Base-by-base conservation (phyloP, 1,284 basidiomycete genomes). In the Meripilus lineatus region DNA sequence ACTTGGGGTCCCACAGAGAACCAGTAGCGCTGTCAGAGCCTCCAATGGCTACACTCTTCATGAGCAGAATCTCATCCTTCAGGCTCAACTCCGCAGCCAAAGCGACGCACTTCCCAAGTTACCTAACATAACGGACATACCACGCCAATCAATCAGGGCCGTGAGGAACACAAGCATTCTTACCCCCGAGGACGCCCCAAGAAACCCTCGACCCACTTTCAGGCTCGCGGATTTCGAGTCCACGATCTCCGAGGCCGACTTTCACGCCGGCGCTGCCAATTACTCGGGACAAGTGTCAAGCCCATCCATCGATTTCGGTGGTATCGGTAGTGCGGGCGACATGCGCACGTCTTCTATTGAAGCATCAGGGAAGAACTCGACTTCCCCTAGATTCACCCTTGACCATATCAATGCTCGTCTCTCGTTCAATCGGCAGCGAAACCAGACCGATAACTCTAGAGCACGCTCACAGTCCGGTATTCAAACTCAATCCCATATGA, bases 41-140 rank as follows among this genome's bases (percentile, higher is more conserved):
- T 57, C 52, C 20, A 72, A 74, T 15, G 84, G 83, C 1, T 85
- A 79, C 51, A 86, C 84, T 0, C 68, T 78, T 1, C 68, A 81
- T 55, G 80, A 85, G 58, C 77, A 81, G n/a, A n/a, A n/a, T 57
- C 72, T 77, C 49, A 76, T 86, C 39, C 69, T 86, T 51, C 78
- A 79, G 48, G 73, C 74, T 3, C 79, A 83, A 54, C 64, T 70
- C 15, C 54, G 58, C 21, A 50, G 57, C 14, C 61, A 62, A 35
- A 58, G 58, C 32, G 55, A 51, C 23, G 14, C 26, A n/a, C n/a
- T n/a, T n/a, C n/a, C n/a, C n/a, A n/a, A n/a, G n/a, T n/a, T n/a
- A n/a, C n/a, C n/a, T n/a, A n/a, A n/a, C n/a, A n/a, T n/a, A n/a
- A n/a, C n/a, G n/a, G n/a, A n/a, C n/a, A n/a, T n/a, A n/a, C n/a